A percentile compares a stretch with the other conserved stretches of the same genome.
Evolutionary conservation across 495 filamentous ascomycete genomes (phyloP).

Genomic region (Echria macrotheca): DNA sequence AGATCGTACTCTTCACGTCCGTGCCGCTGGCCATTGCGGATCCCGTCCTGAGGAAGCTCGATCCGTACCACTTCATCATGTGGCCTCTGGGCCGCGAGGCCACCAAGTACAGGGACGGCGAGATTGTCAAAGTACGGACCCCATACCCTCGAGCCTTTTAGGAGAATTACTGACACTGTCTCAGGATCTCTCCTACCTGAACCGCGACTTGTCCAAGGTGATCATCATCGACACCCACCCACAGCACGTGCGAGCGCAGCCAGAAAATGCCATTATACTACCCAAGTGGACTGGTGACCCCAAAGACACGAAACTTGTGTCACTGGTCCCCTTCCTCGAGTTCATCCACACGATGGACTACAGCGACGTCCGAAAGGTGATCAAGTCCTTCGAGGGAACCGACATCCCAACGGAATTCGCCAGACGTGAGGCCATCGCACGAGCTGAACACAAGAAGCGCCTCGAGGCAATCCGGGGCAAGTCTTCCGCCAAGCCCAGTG

Average conservation of each 20-base stretch:
- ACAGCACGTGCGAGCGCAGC: slow-evolving; percentile 74
- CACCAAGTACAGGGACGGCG: slow-evolving; percentile 88
- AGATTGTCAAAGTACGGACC: slow-evolving; percentile 85
- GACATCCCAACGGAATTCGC: slow-evolving; percentile 86
- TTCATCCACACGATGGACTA: slow-evolving; percentile 92
- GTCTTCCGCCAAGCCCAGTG: slow-evolving; percentile 33
- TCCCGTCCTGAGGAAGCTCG: slow-evolving; percentile 83
- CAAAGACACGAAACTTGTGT: slow-evolving; percentile 77
- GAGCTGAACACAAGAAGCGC: slow-evolving; percentile 72
- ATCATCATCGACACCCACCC: slow-evolving; percentile 86
- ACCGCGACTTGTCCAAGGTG: slow-evolving; percentile 89
- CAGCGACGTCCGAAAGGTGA: slow-evolving; percentile 72
- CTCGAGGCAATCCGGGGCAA: slow-evolving; percentile 66
- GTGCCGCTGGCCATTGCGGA: slow-evolving; percentile 76
- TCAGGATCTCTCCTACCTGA: slow-evolving; percentile 91
- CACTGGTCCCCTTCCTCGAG: slow-evolving; percentile 90
- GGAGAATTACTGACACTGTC: slow-evolving; percentile 3
- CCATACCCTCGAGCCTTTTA: neutral
- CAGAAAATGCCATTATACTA: slow-evolving; percentile 88
- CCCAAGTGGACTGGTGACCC: slow-evolving; percentile 82
- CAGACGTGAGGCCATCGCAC: slow-evolving; percentile 74
- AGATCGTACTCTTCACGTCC: slow-evolving; percentile 90
- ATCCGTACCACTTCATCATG: slow-evolving; percentile 93
- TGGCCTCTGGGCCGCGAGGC: slow-evolving; percentile 94
- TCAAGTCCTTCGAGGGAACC: slow-evolving; percentile 82